Evolutionary conservation across 768 basidiomycete genomes (phyloP).

Genomic region (Rhodotorula graminis): DNA sequence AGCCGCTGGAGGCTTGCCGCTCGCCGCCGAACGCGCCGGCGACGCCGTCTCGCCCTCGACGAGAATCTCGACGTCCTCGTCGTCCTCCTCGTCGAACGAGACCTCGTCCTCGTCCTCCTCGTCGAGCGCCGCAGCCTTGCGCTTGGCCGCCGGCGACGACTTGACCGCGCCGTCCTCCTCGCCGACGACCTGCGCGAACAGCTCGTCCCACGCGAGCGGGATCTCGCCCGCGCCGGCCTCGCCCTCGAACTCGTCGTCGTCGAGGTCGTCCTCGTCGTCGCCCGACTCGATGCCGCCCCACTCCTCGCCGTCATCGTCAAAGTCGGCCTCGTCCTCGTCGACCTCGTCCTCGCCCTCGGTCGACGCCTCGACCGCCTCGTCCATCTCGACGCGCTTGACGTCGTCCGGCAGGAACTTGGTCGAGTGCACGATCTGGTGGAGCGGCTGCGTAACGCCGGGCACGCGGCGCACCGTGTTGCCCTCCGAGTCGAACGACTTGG

Average conservation of each 20-base stretch:
- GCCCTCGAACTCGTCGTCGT: conserved; percentile 32
- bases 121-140: conserved; percentile 1
- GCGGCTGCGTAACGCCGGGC: conserved; percentile 44
- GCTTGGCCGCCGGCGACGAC: conserved; percentile 9
- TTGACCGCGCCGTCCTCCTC: conserved; percentile 43
- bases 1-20: neutral
- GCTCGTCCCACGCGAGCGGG: conserved; percentile 72
- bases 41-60: neutral
- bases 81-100: conserved; percentile 34
- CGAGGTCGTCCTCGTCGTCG: conserved; percentile 42
- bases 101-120: conserved; percentile 31
- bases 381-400: conserved; percentile 19
- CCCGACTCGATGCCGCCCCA: conserved; percentile 29
- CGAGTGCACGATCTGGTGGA: conserved; percentile 44
- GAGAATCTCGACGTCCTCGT: conserved; percentile 42
- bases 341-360: conserved; percentile 9
- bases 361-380: conserved; percentile 14
- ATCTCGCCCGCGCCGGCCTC: conserved; percentile 50
- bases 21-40: neutral
- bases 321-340: conserved; percentile 24
- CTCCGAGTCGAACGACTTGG: conserved; percentile 49
- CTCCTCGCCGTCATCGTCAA: conserved; percentile 14
- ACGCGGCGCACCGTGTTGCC: conserved; percentile 45
- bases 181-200: conserved; percentile 57
- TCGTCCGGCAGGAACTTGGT: conserved; percentile 43